Percentiles rank a stretch among this genome's conserved stretches.
These are phyloP conservation scores for Glaciozyma martinii DNA, from an alignment of 768 basidiomycete species.

Conservation along the genomic window DNA sequence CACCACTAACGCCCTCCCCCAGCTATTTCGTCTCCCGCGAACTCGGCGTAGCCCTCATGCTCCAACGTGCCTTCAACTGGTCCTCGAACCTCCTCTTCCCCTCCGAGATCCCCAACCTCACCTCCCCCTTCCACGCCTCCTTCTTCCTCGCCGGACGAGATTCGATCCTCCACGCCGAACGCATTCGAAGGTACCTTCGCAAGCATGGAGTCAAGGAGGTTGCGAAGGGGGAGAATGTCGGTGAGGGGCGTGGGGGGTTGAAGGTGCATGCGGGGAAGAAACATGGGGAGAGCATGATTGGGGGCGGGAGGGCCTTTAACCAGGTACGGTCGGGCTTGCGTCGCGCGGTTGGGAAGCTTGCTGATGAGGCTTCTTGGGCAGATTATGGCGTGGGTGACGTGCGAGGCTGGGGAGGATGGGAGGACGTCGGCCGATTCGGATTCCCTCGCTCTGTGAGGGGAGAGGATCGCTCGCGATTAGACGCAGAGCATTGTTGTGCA, in stretches of 20 bases:
- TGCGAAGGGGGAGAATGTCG: not conserved
- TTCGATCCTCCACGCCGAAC: conserved; percentile 66
- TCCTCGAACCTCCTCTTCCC: conserved; percentile 78
- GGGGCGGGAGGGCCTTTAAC: conserved; percentile 2
- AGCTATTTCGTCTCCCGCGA: conserved; percentile 80
- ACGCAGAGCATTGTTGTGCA: not conserved
- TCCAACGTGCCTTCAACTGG: conserved; percentile 40
- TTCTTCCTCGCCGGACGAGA: conserved; percentile 80
- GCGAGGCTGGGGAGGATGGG: conserved; percentile 1
- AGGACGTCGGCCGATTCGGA: not conserved
- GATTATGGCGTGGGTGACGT: conserved; percentile 19
- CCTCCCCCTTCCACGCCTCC: conserved; percentile 54
- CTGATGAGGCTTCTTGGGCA: conserved; percentile 8
- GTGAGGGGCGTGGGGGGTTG: conserved; percentile 12
- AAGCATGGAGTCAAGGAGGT: not conserved
- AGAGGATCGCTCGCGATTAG: not conserved
- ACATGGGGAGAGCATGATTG: conserved; percentile 29
- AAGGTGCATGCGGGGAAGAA: conserved; percentile 24
- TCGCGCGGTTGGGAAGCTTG: not conserved
- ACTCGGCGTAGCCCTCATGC: conserved; percentile 73
- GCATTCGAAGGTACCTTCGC: conserved; percentile 45
- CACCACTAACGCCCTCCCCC: not conserved
- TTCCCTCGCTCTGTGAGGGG: not conserved
- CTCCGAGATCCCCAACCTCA: conserved; percentile 56
- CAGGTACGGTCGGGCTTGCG: not conserved